Conservation (phyloP, 768 basidiomycete species). For the Termitomyces sp. region DNA sequence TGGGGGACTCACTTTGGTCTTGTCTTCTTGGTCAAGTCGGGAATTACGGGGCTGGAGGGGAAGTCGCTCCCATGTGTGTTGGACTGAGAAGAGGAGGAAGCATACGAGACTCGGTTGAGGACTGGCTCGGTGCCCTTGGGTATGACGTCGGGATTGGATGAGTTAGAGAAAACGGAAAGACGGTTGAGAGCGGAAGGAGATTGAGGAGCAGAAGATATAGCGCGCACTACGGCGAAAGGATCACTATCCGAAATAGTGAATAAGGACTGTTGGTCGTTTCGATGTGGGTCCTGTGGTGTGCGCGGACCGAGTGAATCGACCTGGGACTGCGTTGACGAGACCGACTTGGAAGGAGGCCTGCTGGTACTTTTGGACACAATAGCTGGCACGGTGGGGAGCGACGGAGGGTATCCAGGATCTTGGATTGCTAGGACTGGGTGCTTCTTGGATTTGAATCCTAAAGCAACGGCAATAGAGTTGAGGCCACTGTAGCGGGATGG, state of each 20-base stretch:
- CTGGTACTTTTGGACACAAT: conserved; percentile 21
- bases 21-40: conserved; percentile 6
- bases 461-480: conserved; percentile 54
- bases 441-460: conserved; percentile 66
- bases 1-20: conserved; percentile 14
- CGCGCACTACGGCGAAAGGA: conserved; percentile 52
- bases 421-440: conserved; percentile 48
- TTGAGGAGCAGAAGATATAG: conserved; percentile 35
- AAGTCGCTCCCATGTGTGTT: conserved; percentile 29
- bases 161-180: conserved; percentile 50
- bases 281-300: conserved; percentile 49
- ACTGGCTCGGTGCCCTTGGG: conserved; percentile 34
- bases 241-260: conserved; percentile 61
- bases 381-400: conserved; percentile 18
- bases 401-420: conserved; percentile 34
- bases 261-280: conserved; percentile 44
- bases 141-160: conserved; percentile 42
- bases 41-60: conserved; percentile 8
- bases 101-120: conserved; percentile 48
- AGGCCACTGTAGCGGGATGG: conserved; percentile 24
- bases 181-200: conserved; percentile 41
- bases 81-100: conserved; percentile 56
- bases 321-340: conserved; percentile 53
- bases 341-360: conserved; percentile 50
- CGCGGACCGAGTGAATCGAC: conserved; percentile 51